Evolutionary conservation across 192 early-diverging fungal genomes (phyloP).

Genomic region (Coemansia sp.): DNA sequence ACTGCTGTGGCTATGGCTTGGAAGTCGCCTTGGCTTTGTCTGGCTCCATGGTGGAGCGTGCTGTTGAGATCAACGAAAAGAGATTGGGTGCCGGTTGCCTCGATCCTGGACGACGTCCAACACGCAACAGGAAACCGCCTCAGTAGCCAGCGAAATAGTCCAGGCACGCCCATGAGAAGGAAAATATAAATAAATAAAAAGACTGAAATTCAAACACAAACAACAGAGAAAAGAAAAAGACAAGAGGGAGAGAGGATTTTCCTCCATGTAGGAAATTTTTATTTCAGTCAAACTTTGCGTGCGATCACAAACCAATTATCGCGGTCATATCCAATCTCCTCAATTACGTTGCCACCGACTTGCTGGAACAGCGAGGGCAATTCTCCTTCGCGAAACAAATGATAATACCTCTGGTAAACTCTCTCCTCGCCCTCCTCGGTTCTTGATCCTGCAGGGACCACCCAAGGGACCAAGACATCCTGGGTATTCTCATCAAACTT

Average conservation of each 20-base stretch:
- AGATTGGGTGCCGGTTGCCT: slow-evolving; percentile 23
- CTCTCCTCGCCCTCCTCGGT: slow-evolving; percentile 30
- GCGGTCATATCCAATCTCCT: slow-evolving; percentile 84
- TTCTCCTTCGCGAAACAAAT: slow-evolving; percentile 88
- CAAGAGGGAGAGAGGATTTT: not conserved
- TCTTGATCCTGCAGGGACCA: slow-evolving; percentile 61
- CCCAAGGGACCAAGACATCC: slow-evolving; percentile 96
- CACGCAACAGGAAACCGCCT: slow-evolving; percentile 43
- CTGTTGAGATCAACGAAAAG: slow-evolving; percentile 56
- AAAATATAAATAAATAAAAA: not conserved
- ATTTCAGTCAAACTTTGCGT: slow-evolving; percentile 37
- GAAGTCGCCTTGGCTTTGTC: slow-evolving; percentile 30
- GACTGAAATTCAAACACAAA: not conserved
- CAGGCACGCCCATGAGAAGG: slow-evolving; percentile 48
- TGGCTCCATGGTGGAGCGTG: slow-evolving; percentile 33
- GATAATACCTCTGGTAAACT: slow-evolving; percentile 84
- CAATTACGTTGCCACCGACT: slow-evolving; percentile 60
- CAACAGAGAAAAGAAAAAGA: not conserved
- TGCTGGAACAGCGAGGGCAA: slow-evolving; percentile 69
- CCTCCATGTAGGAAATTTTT: slow-evolving; percentile 7
- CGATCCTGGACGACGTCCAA: slow-evolving; percentile 23
- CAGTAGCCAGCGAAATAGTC: slow-evolving; percentile 50
- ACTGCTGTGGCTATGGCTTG: slow-evolving; percentile 23
- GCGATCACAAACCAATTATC: slow-evolving; percentile 95
- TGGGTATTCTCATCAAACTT: slow-evolving; percentile 79